Evolutionary conservation across 1,284 basidiomycete genomes (phyloP).

Genomic region (Lignosus rhinocerotis): DNA sequence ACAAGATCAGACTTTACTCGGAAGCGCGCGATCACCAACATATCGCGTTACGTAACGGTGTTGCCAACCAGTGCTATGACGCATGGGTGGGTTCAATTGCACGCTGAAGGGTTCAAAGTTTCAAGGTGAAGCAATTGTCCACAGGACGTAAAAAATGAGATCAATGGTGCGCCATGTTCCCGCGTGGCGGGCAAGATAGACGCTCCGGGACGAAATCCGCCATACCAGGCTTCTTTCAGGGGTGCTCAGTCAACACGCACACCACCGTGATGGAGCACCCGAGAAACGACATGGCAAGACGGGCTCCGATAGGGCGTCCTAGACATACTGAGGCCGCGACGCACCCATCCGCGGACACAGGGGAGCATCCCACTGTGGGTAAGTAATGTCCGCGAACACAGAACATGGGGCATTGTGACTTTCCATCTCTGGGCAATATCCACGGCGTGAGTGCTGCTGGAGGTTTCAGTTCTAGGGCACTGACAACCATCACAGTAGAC

Average conservation of each 20-base stretch:
- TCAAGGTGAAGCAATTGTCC: conserved; percentile 15
- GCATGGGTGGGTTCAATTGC: background rate
- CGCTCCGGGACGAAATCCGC: conserved; percentile 3
- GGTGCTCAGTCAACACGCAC: conserved; percentile 1
- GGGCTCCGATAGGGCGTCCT: background rate
- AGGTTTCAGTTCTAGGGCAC: background rate
- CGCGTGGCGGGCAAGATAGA: conserved; percentile 1
- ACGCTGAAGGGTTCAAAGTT: background rate
- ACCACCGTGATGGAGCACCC: background rate
- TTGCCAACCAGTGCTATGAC: background rate
- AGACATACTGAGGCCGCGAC: background rate
- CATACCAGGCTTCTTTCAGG: background rate
- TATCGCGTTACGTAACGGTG: conserved; percentile 8
- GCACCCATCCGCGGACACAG: background rate
- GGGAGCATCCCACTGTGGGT: background rate
- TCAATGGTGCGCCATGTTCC: background rate
- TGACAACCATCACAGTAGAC: background rate
- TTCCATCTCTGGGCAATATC: background rate
- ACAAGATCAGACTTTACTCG: background rate
- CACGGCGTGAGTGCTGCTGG: background rate
- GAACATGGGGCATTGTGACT: background rate
- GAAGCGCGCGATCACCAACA: background rate
- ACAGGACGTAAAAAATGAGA: background rate
- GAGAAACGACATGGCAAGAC: background rate
- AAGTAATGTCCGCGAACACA: background rate